Percentiles rank a stretch among this genome's conserved stretches.
phyloP scores from a whole-genome alignment of 78 protist genomes.

The Dictyostelium firmibasis region DNA sequence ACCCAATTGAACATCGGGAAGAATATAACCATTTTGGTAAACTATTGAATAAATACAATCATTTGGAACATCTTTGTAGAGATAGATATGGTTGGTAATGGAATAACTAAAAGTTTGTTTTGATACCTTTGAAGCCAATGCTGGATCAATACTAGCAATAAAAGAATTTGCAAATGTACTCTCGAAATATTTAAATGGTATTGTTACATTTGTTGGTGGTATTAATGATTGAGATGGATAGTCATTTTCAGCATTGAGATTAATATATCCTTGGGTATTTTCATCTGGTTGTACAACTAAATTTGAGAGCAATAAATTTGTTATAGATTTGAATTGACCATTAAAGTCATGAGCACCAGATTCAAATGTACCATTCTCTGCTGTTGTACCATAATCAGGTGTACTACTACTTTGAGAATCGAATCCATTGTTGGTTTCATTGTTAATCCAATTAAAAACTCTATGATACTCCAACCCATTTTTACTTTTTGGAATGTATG shows the following conservation, averaged over 20 bases:
- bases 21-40: slow-evolving; percentile 1
- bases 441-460: neutral
- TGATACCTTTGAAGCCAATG: neutral
- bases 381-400: neutral
- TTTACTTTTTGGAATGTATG: neutral
- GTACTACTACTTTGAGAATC: neutral
- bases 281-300: neutral
- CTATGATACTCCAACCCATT: neutral
- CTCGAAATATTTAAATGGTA: slow-evolving; percentile 28
- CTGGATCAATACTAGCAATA: neutral
- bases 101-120: neutral
- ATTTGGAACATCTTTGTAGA: slow-evolving; percentile 8
- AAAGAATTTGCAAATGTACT: neutral
- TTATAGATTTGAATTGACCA: neutral
- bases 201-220: neutral
- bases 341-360: neutral
- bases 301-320: neutral
- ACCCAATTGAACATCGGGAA: neutral
- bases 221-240: neutral
- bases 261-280: neutral
- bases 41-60: neutral
- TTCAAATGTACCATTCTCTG: neutral
- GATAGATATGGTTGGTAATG: slow-evolving; percentile 1
- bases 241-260: neutral
- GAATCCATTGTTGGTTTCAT: neutral